Conservation (phyloP, 1,284 basidiomycete species). For the Neotropicomus parvogracilis region DNA sequence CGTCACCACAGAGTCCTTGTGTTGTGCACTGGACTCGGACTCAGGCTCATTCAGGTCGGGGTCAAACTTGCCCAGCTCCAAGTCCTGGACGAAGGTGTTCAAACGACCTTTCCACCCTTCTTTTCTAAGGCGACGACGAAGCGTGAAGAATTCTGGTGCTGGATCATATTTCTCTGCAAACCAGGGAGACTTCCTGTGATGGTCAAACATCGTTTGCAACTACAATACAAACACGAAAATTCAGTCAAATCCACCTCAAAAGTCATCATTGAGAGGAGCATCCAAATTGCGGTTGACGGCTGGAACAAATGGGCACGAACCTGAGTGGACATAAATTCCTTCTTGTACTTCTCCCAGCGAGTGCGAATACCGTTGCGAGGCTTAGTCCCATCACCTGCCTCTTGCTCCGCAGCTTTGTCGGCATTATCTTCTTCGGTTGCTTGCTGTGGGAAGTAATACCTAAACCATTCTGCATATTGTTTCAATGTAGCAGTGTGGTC, state of each 20-base stretch:
- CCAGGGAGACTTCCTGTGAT: conserved; percentile 89
- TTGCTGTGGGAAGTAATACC: conserved; percentile 72
- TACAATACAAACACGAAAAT: conserved; percentile 45
- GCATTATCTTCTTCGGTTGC: conserved; percentile 75
- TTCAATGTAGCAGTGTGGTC: conserved; percentile 80
- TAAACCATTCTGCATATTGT: conserved; percentile 89
- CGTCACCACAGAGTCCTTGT: conserved; percentile 45
- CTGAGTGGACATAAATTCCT: conserved; percentile 81
- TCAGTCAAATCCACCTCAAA: conserved; percentile 32
- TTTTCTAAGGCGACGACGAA: conserved; percentile 74
- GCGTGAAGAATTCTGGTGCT: conserved; percentile 57
- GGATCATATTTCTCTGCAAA: conserved; percentile 92
- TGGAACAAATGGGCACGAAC: conserved; percentile 46
- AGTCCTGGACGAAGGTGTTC: conserved; percentile 69
- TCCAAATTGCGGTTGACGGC: conserved; percentile 13
- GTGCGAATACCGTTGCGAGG: conserved; percentile 75
- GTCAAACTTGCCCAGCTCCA: conserved; percentile 83
- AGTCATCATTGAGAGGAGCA: conserved; percentile 12
- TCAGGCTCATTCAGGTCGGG: conserved; percentile 61
- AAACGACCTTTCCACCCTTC: conserved; percentile 77
- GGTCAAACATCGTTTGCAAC: conserved; percentile 89
- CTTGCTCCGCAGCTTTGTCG: conserved; percentile 76
- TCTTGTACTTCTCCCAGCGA: conserved; percentile 89
- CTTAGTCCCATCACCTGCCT: conserved; percentile 73
- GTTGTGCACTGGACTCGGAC: conserved; percentile 42